Conservation (phyloP, 345 rosid species). For the Citrus mangshanensis region DNA sequence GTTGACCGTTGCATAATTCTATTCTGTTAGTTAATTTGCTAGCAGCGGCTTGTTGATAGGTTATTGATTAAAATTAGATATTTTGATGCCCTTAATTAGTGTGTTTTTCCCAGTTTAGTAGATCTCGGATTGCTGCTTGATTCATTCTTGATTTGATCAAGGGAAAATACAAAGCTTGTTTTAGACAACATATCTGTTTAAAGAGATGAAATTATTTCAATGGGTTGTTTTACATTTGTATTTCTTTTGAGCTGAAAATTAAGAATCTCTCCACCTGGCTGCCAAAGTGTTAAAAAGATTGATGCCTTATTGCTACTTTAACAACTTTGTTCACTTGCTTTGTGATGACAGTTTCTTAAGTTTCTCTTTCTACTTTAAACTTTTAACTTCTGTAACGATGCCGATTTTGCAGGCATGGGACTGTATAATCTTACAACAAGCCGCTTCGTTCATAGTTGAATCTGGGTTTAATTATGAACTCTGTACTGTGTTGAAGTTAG, state of each 20-base stretch:
- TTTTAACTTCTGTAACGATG: neutral
- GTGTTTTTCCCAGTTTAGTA: neutral
- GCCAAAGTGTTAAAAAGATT: neutral
- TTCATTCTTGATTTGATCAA: neutral
- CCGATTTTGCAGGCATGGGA: neutral
- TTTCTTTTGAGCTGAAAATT: neutral
- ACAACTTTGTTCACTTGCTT: neutral
- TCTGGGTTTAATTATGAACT: neutral
- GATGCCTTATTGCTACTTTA: neutral
- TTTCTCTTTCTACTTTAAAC: neutral
- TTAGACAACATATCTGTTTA: neutral
- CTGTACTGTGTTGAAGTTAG: neutral
- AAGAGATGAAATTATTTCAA: neutral
- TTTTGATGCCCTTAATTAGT: neutral
- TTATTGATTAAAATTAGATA: neutral
- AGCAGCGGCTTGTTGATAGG: neutral
- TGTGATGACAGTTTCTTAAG: neutral
- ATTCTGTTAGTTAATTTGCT: neutral
- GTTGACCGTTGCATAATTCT: neutral
- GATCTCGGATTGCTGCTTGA: neutral
- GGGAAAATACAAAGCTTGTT: neutral
- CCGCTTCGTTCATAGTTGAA: neutral
- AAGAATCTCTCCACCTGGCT: neutral
- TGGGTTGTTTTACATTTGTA: neutral
- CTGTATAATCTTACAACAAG: neutral